A percentile compares a stretch with the other conserved stretches of the same genome.
Evolutionary conservation across 352 stramenopile species (phyloP).

Genomic region (Phytopythium oedochilum): DNA sequence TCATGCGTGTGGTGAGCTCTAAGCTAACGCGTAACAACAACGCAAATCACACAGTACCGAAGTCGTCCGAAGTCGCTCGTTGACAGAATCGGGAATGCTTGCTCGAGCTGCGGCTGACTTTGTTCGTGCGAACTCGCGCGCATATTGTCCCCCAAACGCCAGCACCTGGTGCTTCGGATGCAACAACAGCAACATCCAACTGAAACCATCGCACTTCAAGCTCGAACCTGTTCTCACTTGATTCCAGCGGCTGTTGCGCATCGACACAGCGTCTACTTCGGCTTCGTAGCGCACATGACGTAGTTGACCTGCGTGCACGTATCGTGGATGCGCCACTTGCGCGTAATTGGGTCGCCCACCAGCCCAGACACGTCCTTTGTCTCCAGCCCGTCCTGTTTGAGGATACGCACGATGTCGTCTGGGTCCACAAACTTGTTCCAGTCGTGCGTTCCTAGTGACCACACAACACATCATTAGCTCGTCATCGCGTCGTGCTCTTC

Average conservation of each 20-base stretch:
- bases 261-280: constrained; percentile 12
- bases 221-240: not conserved
- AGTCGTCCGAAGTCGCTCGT: no score
- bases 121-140: no score
- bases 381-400: constrained; percentile 52
- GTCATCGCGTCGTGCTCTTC: not conserved
- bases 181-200: no score
- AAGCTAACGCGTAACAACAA: no score
- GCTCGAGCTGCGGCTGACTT: no score
- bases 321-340: constrained; percentile 67
- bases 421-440: constrained; percentile 84
- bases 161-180: no score
- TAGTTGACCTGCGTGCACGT: constrained; percentile 82
- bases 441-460: constrained; percentile 59
- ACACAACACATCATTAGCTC: not conserved
- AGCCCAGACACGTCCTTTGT: constrained; percentile 76
- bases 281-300: constrained; percentile 75
- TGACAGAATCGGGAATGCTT: no score
- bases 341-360: constrained; percentile 68
- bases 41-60: no score
- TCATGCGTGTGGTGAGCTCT: no score
- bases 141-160: no score
- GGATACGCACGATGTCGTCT: constrained; percentile 46
- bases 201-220: no score
- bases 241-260: not conserved